Conservation (phyloP, 2,329 filamentous ascomycete species). For the Arthrobotrys sinensis region DNA sequence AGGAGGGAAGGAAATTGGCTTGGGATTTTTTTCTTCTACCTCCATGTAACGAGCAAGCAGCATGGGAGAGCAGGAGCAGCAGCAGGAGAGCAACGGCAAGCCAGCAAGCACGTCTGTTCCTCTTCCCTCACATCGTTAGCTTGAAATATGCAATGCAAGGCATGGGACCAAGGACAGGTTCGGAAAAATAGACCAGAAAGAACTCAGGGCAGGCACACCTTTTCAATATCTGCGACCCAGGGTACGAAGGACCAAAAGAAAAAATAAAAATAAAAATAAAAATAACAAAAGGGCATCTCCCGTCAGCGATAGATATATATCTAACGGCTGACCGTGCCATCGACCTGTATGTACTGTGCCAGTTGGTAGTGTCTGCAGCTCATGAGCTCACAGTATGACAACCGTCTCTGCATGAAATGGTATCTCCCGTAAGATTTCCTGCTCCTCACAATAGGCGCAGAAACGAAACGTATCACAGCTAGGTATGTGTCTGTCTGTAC, state of each 20-base stretch:
- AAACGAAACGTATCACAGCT: constrained; percentile 31
- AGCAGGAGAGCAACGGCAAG: constrained; percentile 43
- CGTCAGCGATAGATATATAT: constrained; percentile 18
- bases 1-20: constrained; percentile 53
- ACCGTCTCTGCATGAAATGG: constrained; percentile 51
- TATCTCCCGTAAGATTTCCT: constrained; percentile 40
- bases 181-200: constrained; percentile 56
- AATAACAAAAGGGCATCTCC: constrained; percentile 14
- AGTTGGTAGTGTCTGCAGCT: constrained; percentile 18
- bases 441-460: constrained; percentile 5
- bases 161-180: constrained; percentile 47
- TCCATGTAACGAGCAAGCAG: constrained; percentile 26
- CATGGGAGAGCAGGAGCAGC: constrained; percentile 17
- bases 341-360: background rate
- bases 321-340: constrained; percentile 17
- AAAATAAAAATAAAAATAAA: constrained; percentile 18
- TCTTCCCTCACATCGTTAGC: constrained; percentile 61
- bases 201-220: constrained; percentile 54
- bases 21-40: constrained; percentile 7
- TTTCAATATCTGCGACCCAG: constrained; percentile 51
- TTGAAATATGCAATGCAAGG: constrained; percentile 61
- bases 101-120: constrained; percentile 55
- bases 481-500: constrained; percentile 10
- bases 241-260: constrained; percentile 16
- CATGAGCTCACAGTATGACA: constrained; percentile 44